Evolutionary conservation across 1,139 yeast genomes (phyloP).

Genomic region (Hemisphaericaspora lyxosophila): DNA sequence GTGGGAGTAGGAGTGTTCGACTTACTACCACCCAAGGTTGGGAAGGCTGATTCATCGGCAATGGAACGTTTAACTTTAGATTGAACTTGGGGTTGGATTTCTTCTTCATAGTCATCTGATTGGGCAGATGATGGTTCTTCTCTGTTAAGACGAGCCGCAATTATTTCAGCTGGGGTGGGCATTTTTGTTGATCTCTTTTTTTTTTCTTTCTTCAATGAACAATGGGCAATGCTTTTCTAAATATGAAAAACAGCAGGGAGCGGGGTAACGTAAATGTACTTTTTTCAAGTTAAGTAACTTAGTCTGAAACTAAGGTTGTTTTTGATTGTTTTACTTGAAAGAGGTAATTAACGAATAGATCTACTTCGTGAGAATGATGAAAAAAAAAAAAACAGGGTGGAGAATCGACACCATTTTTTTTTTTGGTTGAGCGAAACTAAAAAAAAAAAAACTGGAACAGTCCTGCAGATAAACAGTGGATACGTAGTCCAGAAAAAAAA

Average conservation of each 20-base stretch:
- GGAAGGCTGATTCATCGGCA: conserved; percentile 63
- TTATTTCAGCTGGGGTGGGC: conserved; percentile 64
- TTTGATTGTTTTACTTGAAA: not conserved
- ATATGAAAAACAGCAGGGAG: conserved; percentile 14
- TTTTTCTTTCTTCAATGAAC: conserved; percentile 2
- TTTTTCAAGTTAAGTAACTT: not conserved
- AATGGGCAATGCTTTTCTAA: conserved; percentile 16
- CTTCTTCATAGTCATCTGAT: conserved; percentile 10
- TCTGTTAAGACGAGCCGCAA: conserved; percentile 53
- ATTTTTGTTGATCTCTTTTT: conserved; percentile 19
- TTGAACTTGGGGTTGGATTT: conserved; percentile 12
- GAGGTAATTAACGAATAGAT: too few species aligned
- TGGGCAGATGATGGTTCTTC: conserved; percentile 12
- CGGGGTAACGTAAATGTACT: not conserved
- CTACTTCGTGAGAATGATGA: not conserved
- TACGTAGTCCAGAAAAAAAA: too few species aligned
- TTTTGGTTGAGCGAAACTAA: too few species aligned
- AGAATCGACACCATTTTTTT: too few species aligned
- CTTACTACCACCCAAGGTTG: conserved; percentile 59
- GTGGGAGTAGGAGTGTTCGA: conserved; percentile 20
- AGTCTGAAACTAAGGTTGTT: not conserved
- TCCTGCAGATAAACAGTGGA: too few species aligned
- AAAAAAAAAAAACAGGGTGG: not conserved
- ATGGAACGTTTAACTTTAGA: conserved; percentile 32
- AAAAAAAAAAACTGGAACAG: too few species aligned